Conservation (phyloP, 257 asterid genomes). For the Agastache rugosa region DNA sequence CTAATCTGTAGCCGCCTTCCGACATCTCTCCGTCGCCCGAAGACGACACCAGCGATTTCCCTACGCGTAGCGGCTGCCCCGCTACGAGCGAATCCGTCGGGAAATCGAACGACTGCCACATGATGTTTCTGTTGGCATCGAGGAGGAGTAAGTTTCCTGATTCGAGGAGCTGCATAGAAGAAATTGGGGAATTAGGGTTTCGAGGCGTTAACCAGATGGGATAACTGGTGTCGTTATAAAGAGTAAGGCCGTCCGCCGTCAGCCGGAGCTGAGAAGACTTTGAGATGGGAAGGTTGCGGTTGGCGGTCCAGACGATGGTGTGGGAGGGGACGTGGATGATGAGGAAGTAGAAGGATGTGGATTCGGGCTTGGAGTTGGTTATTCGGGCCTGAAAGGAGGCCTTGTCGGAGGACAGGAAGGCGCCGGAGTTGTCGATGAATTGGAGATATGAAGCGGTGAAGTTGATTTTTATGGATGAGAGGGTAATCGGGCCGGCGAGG, state of each 20-base stretch:
- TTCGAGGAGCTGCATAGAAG: conserved; percentile 59
- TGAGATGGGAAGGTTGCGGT: conserved; percentile 48
- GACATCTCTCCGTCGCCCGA: conserved; percentile 45
- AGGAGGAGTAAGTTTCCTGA: conserved; percentile 71
- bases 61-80: conserved; percentile 57
- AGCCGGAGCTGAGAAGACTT: conserved; percentile 46
- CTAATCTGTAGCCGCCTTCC: conserved; percentile 54
- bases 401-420: conserved; percentile 42
- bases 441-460: conserved; percentile 49
- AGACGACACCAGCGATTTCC: conserved; percentile 51
- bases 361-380: conserved; percentile 38
- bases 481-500: conserved; percentile 41
- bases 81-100: conserved; percentile 68
- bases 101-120: conserved; percentile 68
- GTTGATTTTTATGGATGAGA: conserved; percentile 29
- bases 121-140: conserved; percentile 33
- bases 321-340: conserved; percentile 42
- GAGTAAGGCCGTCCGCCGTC: conserved; percentile 41
- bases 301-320: conserved; percentile 50
- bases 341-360: conserved; percentile 43
- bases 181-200: conserved; percentile 21
- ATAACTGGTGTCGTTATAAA: conserved; percentile 39
- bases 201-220: conserved; percentile 68
- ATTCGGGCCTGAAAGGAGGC: conserved; percentile 51
- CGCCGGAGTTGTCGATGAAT: conserved; percentile 53